Base-by-base conservation (phyloP, 1,284 basidiomycete species). In the Cryptococcus hybrid region DNA sequence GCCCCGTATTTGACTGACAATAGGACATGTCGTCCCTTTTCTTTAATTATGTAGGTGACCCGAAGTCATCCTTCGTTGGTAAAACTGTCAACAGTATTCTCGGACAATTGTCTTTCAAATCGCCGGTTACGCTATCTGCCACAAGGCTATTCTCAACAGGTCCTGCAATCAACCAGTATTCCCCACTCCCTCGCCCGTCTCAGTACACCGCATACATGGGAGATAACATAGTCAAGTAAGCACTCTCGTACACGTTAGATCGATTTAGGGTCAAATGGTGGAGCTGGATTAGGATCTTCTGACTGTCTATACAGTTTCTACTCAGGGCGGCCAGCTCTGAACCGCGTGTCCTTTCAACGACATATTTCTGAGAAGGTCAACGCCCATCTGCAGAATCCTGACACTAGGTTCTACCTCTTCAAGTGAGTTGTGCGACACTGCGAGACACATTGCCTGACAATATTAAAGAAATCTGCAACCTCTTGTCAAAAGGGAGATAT, bases 261-360 rank as follows among this genome's bases (percentile, higher is more conserved):
- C 24, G 24, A 24, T 24, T 24, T 24, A 24, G 24, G 24, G 24
- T 24, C 24, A 24, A 24, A 24, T 24, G 24, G 24, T 24, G 24
- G 24, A 24, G 24, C 24, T 24, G 24, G 24, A 24, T 24, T 24
- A 24, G 24, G 24, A 24, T 24, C 24, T 24, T 36, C 37, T 24
- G 24, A 24, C 24, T 24, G 24, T 24, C 24, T 55, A 42, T 63
- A 68, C 61, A 88, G 88, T 73, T 85, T 86, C 79, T 85, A 87
- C 68, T 82, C 85, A 51, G 90, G 89, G 51, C 88, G 88, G 56
- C 77, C 78, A 12, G 88, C 90, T 13, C 80, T 93, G 43, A 95
- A 94, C 76, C 85, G 92, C 39, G 82, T 94, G 34, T 87, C 89
- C 0, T 95, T 91, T 87, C 82, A 92, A 56, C 83, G 92, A 35